phyloP scores from a whole-genome alignment of 495 filamentous ascomycete genomes.

The Neurospora tetraspora region DNA sequence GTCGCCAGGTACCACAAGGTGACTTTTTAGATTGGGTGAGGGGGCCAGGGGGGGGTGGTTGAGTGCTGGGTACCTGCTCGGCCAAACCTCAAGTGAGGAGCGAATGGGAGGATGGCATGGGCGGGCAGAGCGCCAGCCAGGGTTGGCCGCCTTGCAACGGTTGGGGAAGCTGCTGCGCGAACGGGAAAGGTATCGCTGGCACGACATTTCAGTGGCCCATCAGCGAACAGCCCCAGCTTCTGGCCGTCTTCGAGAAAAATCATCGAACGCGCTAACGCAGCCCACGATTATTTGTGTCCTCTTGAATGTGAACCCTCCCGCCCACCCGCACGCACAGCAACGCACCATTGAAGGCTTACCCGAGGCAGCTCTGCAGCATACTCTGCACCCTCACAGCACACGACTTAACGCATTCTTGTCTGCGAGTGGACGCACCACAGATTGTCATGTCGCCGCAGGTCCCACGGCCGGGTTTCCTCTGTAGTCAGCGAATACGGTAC shows the following conservation, averaged over 20 bases:
- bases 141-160: background rate
- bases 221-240: constrained; percentile 15
- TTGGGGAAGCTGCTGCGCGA: constrained; percentile 12
- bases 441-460: background rate
- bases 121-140: constrained; percentile 9
- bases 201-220: constrained; percentile 7
- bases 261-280: constrained; percentile 24
- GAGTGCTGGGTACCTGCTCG: background rate
- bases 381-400: background rate
- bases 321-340: background rate
- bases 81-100: background rate
- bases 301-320: background rate
- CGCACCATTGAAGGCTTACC: background rate
- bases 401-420: background rate
- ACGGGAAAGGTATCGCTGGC: constrained; percentile 17
- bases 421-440: background rate
- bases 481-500: background rate
- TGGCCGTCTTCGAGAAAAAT: constrained; percentile 27
- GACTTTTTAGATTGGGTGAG: background rate
- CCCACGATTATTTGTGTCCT: background rate
- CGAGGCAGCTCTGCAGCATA: background rate
- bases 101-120: background rate
- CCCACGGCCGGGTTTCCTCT: background rate
- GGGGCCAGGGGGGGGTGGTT: too few relatives aligned
- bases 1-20: background rate